phyloP scores from a whole-genome alignment of 2,329 filamentous ascomycete species.

The Tolypocladium ophioglossoides region DNA sequence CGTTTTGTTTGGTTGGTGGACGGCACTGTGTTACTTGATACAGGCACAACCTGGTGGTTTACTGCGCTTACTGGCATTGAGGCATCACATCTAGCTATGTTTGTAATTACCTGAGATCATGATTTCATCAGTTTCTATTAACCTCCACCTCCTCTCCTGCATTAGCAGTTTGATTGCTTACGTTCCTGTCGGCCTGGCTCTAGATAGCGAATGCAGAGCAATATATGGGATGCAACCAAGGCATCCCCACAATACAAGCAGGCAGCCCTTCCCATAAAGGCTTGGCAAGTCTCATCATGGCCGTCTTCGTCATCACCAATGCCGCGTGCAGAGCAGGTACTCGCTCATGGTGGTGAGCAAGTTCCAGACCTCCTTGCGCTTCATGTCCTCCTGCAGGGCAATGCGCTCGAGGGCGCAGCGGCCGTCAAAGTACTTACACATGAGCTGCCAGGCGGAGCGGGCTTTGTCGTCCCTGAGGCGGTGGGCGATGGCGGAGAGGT shows the following conservation, averaged over 20 bases:
- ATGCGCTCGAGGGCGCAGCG: constrained; percentile 77
- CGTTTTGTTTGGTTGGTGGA: background rate
- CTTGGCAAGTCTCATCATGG: background rate
- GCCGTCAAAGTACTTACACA: constrained; percentile 84
- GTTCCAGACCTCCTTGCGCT: constrained; percentile 70
- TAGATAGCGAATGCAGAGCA: background rate
- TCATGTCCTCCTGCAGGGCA: constrained; percentile 73
- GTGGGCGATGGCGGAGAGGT: constrained; percentile 47
- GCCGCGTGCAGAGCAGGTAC: constrained; percentile 54
- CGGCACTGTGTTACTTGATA: background rate
- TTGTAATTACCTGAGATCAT: background rate
- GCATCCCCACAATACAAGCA: background rate
- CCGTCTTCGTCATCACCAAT: constrained; percentile 43
- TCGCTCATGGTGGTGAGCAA: constrained; percentile 56
- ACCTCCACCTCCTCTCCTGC: background rate
- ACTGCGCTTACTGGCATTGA: background rate
- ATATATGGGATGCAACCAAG: background rate
- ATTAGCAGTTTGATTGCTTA: background rate
- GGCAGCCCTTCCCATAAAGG: background rate
- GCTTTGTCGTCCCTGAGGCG: constrained; percentile 47
- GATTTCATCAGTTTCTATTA: background rate
- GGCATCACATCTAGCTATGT: background rate
- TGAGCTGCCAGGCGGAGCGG: constrained; percentile 57
- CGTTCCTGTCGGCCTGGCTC: background rate
- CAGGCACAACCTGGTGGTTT: background rate